Conservation (phyloP, 2,329 filamentous ascomycete species). For the Talaromyces sp. region DNA sequence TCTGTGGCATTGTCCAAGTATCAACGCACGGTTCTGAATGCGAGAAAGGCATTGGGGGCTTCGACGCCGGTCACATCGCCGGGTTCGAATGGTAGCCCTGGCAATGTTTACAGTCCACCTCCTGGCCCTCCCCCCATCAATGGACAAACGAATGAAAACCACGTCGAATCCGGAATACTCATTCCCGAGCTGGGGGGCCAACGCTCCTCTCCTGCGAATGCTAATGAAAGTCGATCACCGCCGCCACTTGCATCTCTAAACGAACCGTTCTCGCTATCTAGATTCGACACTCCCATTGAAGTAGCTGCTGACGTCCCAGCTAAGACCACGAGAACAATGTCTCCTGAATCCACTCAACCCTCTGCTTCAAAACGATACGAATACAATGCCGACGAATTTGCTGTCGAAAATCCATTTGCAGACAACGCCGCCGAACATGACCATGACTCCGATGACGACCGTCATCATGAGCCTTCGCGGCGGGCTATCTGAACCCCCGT, state of each 20-base stretch:
- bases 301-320: slow-evolving; percentile 14
- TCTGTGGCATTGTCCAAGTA: slow-evolving; percentile 78
- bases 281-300: slow-evolving; percentile 10
- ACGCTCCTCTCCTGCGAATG: slow-evolving; percentile 17
- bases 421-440: slow-evolving; percentile 22
- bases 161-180: background rate
- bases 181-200: background rate
- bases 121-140: slow-evolving; percentile 5
- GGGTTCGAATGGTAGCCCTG: background rate
- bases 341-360: background rate
- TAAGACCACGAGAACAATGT: background rate
- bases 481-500: background rate
- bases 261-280: slow-evolving; percentile 15
- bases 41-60: slow-evolving; percentile 42
- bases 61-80: background rate
- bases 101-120: background rate
- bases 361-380: slow-evolving; percentile 25
- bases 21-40: slow-evolving; percentile 68
- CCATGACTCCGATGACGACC: background rate
- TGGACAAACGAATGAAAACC: background rate
- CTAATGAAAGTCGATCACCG: background rate
- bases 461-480: background rate
- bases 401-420: slow-evolving; percentile 42
- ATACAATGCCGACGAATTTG: slow-evolving; percentile 38
- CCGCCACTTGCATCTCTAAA: background rate